Evolutionary conservation across 2,329 filamentous ascomycete genomes (phyloP).

Genomic region (Geosmithia flava): DNA sequence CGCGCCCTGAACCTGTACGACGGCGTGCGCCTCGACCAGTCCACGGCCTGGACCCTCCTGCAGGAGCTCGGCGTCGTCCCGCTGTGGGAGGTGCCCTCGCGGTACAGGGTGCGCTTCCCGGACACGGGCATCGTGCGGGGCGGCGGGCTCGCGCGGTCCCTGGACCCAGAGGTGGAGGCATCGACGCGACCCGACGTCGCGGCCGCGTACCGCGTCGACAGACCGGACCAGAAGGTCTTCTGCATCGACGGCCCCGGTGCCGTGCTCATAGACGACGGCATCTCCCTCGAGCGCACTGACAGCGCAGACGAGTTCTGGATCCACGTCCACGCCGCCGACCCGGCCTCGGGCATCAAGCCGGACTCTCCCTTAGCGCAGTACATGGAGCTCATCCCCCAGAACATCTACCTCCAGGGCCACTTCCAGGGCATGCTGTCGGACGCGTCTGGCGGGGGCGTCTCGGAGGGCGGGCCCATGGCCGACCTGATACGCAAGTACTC

Average conservation of each 20-base stretch:
- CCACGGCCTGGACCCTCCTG: slow-evolving; percentile 51
- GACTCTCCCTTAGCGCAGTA: slow-evolving; percentile 45
- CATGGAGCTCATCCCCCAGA: slow-evolving; percentile 47
- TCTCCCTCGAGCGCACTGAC: slow-evolving; percentile 54
- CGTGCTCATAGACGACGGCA: slow-evolving; percentile 64
- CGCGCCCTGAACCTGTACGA: slow-evolving; percentile 48
- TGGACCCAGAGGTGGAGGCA: slow-evolving; percentile 12
- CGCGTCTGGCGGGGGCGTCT: slow-evolving; percentile 3
- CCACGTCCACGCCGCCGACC: slow-evolving; percentile 69
- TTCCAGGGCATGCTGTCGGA: slow-evolving; percentile 40
- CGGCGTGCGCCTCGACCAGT: slow-evolving; percentile 24
- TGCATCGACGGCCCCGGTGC: slow-evolving; percentile 60
- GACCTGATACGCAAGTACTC: slow-evolving; percentile 39
- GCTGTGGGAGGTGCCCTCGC: slow-evolving; percentile 56
- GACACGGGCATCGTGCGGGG: slow-evolving; percentile 28
- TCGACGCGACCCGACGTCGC: slow-evolving; percentile 30
- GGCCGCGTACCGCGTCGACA: slow-evolving; percentile 43
- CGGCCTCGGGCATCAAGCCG: slow-evolving; percentile 54
- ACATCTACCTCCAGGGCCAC: slow-evolving; percentile 47
- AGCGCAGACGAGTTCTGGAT: slow-evolving; percentile 53
- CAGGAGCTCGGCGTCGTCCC: slow-evolving; percentile 63
- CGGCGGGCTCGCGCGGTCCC: slow-evolving; percentile 24
- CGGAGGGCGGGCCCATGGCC: slow-evolving; percentile 18
- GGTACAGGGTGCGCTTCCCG: slow-evolving; percentile 48
- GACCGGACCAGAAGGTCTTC: slow-evolving; percentile 42